phyloP scores from a whole-genome alignment of 2,329 filamentous ascomycete species.

The Harringtonia lauricola region DNA sequence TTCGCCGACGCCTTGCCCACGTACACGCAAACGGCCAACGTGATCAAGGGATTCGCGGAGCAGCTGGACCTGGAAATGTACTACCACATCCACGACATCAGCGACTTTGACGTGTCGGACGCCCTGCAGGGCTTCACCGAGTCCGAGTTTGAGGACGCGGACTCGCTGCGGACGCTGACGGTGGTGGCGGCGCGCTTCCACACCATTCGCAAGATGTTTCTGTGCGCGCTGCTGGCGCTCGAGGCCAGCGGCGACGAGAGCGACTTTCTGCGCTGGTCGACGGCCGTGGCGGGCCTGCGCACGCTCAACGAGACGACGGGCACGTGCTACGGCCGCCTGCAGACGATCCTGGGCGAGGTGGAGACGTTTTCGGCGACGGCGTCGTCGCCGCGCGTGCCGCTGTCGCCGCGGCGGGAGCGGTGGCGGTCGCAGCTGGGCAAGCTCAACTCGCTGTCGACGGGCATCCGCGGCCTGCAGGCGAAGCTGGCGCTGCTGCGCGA shows the following conservation, averaged over 20 bases:
- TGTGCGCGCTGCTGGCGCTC: slow-evolving; percentile 82
- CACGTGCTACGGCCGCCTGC: slow-evolving; percentile 53
- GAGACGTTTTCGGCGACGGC: slow-evolving; percentile 47
- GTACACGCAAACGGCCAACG: slow-evolving; percentile 59
- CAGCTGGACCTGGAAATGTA: slow-evolving; percentile 82
- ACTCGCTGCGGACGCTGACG: slow-evolving; percentile 71
- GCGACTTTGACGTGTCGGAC: slow-evolving; percentile 59
- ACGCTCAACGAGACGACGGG: slow-evolving; percentile 50
- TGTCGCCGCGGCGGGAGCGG: slow-evolving; percentile 69
- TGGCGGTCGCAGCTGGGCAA: slow-evolving; percentile 82
- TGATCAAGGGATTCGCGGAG: slow-evolving; percentile 63
- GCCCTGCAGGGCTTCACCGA: slow-evolving; percentile 52
- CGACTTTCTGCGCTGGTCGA: slow-evolving; percentile 70
- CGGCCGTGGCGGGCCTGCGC: slow-evolving; percentile 64
- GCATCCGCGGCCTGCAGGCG: slow-evolving; percentile 83
- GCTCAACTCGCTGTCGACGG: slow-evolving; percentile 77
- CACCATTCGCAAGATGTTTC: slow-evolving; percentile 68
- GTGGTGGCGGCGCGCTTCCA: slow-evolving; percentile 72
- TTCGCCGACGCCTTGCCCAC: slow-evolving; percentile 60
- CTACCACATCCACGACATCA: slow-evolving; percentile 79
- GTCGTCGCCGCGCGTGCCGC: slow-evolving; percentile 44
- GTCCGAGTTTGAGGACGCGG: slow-evolving; percentile 61
- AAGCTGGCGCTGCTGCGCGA: slow-evolving; percentile 89
- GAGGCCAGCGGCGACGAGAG: slow-evolving; percentile 68
- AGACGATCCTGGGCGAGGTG: slow-evolving; percentile 63